Conservation (phyloP, 148 eudicot genomes). For the Spergularia bocconei region DNA sequence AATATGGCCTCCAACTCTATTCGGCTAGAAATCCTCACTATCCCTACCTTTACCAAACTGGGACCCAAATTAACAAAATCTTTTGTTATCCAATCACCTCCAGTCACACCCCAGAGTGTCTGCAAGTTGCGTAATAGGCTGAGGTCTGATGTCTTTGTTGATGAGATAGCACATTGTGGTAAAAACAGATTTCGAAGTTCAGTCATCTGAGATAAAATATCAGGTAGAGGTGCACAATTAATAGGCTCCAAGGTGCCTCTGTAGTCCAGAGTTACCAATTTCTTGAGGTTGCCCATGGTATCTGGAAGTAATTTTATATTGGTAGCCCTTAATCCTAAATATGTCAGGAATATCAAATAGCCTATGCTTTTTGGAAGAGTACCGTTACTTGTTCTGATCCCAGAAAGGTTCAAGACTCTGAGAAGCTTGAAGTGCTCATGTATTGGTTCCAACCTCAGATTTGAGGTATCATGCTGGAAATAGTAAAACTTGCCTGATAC, state of each 20-base stretch:
- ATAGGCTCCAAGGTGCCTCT: not conserved
- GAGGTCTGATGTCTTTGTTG: not conserved
- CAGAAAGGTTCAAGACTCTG: conserved; percentile 25
- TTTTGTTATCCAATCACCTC: conserved; percentile 25
- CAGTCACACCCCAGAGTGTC: conserved; percentile 19
- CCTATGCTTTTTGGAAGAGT: conserved; percentile 27
- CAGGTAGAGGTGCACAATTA: conserved; percentile 3
- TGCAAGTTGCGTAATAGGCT: conserved; percentile 24
- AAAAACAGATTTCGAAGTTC: conserved; percentile 23
- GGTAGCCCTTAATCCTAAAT: conserved; percentile 24
- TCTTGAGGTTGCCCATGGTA: conserved; percentile 16
- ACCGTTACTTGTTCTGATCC: conserved; percentile 1
- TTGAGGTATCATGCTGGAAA: conserved; percentile 14
- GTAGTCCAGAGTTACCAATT: conserved; percentile 23
- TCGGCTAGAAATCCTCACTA: conserved; percentile 14
- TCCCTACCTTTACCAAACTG: conserved; percentile 16
- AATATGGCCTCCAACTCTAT: conserved; percentile 24
- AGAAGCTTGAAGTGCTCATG: conserved; percentile 23
- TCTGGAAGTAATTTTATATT: conserved; percentile 19
- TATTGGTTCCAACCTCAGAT: conserved; percentile 14
- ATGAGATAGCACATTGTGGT: not conserved
- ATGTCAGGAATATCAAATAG: conserved; percentile 23
- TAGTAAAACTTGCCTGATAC: conserved; percentile 12
- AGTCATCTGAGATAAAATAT: conserved; percentile 24
- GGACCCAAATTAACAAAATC: conserved; percentile 15